phyloP scores from a whole-genome alignment of 164 flowering plant genomes.

The Warburgia ugandensis region DNA sequence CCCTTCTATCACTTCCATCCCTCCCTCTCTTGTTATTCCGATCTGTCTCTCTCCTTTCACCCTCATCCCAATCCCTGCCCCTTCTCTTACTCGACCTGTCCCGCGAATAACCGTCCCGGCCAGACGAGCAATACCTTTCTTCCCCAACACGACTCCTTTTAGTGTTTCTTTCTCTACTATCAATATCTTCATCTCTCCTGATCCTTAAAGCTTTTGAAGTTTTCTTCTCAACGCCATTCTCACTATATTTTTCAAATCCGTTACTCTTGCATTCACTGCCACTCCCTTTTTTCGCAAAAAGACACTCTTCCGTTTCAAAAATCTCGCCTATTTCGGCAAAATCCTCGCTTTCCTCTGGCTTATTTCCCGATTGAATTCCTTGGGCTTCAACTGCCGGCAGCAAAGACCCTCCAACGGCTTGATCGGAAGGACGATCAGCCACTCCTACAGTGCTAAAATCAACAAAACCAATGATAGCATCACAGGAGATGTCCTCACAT shows the following conservation, averaged over 20 bases:
- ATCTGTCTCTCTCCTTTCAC: constrained; percentile 44
- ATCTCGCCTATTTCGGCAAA: constrained; percentile 1
- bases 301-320: constrained; percentile 1
- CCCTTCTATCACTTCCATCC: constrained; percentile 30
- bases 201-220: constrained; percentile 11
- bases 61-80: constrained; percentile 44
- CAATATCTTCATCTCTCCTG: constrained; percentile 21
- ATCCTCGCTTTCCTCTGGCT: constrained; percentile 1
- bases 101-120: constrained; percentile 8
- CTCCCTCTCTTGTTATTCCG: no score
- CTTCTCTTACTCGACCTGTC: constrained; percentile 43
- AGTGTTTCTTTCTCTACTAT: constrained; percentile 25
- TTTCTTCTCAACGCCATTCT: constrained; percentile 1
- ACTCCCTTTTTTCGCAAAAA: neutral
- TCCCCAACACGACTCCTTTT: constrained; percentile 26
- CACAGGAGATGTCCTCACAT: constrained; percentile 65
- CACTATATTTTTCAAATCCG: neutral
- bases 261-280: neutral
- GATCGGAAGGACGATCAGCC: constrained; percentile 6
- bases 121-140: neutral
- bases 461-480: constrained; percentile 37
- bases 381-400: constrained; percentile 6
- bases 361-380: neutral
- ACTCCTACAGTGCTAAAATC: constrained; percentile 32
- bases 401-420: constrained; percentile 26